phyloP scores from a whole-genome alignment of 2,329 filamentous ascomycete genomes.

The Myotisia sp. region DNA sequence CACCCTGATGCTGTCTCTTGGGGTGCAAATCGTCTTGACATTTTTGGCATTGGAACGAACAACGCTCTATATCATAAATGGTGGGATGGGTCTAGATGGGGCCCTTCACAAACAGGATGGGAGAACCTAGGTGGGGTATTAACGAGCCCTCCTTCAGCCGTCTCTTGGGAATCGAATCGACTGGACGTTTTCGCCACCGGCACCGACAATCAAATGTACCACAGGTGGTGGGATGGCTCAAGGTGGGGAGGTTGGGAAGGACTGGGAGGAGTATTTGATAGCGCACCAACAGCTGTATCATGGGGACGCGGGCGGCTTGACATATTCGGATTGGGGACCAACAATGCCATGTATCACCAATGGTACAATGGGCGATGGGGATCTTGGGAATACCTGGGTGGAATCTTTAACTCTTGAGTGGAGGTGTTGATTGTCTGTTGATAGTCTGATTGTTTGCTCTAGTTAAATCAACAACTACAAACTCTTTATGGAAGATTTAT shows the following conservation, averaged over 20 bases:
- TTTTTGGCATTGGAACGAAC: slow-evolving; percentile 10
- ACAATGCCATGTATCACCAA: slow-evolving; percentile 11
- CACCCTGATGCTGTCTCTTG: slow-evolving; percentile 10
- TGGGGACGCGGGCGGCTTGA: slow-evolving; percentile 14
- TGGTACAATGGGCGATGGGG: slow-evolving; percentile 11
- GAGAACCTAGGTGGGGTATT: slow-evolving; percentile 14
- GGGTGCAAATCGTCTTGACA: slow-evolving; percentile 10
- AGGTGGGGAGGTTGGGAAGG: slow-evolving; percentile 9
- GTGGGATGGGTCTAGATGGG: slow-evolving; percentile 10
- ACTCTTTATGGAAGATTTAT: too few relatives aligned
- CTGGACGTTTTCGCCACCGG: slow-evolving; percentile 16
- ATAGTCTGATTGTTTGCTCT: too few relatives aligned
- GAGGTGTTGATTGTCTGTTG: too few relatives aligned
- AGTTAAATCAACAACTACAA: too few relatives aligned
- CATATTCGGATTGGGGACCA: slow-evolving; percentile 14
- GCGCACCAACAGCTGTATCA: slow-evolving; percentile 11
- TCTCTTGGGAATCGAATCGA: slow-evolving; percentile 12
- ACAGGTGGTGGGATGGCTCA: slow-evolving; percentile 11
- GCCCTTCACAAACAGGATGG: slow-evolving; percentile 10
- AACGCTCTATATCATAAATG: slow-evolving; percentile 11
- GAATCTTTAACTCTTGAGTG: slow-evolving; percentile 8
- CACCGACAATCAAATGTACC: slow-evolving; percentile 13
- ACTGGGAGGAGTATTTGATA: slow-evolving; percentile 13
- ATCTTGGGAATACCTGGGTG: slow-evolving; percentile 10
- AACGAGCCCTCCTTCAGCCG: slow-evolving; percentile 12